Evolutionary conservation across 2,329 filamentous ascomycete genomes (phyloP), one percentile per base, ranked within the genome.

Genomic region (Cladosporium sp.): DNA sequence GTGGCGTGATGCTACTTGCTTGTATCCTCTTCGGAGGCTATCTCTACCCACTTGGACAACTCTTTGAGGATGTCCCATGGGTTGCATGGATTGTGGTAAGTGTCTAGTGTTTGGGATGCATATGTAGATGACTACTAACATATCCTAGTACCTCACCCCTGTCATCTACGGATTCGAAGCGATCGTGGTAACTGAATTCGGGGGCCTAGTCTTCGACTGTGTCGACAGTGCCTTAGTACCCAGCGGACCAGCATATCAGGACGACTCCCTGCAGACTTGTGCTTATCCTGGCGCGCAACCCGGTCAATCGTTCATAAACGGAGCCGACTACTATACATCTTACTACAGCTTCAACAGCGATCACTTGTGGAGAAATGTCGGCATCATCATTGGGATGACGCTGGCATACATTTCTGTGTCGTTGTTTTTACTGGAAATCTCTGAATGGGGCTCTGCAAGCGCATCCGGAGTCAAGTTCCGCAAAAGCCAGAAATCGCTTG

Each of bases 341-440:
- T 77, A 74, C 1, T 66, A 85, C 0, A 77, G 76, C 0, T 69
- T 64, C 55, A 62, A 60, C 12, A 65, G 62, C 48, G 61, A 60
- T 11, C 65, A 70, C 38, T 59, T 65, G 7, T 59, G 55, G 55
- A 58, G 83, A 8, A 86, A 87, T 58, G 73, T 85, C 49, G 84
- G 83, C 0, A 84, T 88, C 45, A 58, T 82, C 38, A 81, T 78
- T 73, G 79, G 73, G 0, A 74, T 1, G 33, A 36, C 33, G 16
- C n/a, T 36, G 33, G 33, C 33, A 5, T 36, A 36, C 12, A 12
- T 12, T 7, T n/a, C 12, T 5, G 5, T 27, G 22, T 27, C 22
- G 9, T 27, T 27, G 22, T 27, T 27, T 9, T 27, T 27, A 9
- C 22, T 27, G 9, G 22, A 27, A 27, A 9, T 27, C 9, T 27